Base-by-base conservation (phyloP, 169 alveolate genomes). In the Plasmodium gallinaceum region DNA sequence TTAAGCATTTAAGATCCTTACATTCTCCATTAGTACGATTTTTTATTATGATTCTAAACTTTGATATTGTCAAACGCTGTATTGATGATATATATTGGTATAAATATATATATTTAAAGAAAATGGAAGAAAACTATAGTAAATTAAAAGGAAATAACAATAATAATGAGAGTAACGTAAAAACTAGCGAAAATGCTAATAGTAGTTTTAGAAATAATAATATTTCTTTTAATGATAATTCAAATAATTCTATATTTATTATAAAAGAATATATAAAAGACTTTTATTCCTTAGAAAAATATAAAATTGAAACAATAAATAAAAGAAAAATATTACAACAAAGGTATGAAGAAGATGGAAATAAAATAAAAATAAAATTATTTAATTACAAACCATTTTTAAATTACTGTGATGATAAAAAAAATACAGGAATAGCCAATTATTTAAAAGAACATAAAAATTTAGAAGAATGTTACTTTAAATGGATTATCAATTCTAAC, bases 21-120 rank as follows among this genome's bases (percentile, higher is more conserved):
- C 91, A 83, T 60, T 83, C 91, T 3, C 91, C 91, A 12, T 62
- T 83, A 45, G 46, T 83, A 32, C 83, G 91, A 26, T 83, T 83
- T 46, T 83, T 83, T 71, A 20, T 83, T 4, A 83, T 83, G 91
- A 83, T 83, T 10, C 61, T 83, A 39, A 83, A 83, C 12, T 83
- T 83, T 46, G 91, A 83, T 46, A 45, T 83, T 24, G 60, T 83
- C 14, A 83, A 60, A 32, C 68, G 69, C 18, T 83, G 91, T 16
- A 3, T 83, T 32, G 91, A 83, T 39, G 91, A 66, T 18, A 14
- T 70, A 24, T 69, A 69, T n/a, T 83, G 91, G 91, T 83, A 83
- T 71, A 70, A 83, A 58, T 43, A 70, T 62, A 57, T 69, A 60
- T 83, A 83, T 48, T 16, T 37, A 62, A 83, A 48, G 48, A 69